phyloP scores from a whole-genome alignment of 768 basidiomycete species.

The Neoboletus magnificus region DNA sequence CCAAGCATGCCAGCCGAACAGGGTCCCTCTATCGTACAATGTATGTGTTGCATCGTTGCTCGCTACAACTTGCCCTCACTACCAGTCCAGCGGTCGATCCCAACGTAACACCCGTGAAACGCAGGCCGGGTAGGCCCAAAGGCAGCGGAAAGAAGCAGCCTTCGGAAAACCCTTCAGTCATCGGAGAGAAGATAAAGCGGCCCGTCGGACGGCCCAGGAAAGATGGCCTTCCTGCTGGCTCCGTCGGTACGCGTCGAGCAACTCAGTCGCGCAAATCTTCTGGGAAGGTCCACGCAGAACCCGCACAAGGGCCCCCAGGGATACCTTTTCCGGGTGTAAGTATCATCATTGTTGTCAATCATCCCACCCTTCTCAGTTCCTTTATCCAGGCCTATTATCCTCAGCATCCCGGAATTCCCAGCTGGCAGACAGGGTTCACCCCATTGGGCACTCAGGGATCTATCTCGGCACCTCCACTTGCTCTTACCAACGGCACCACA shows the following conservation, averaged over 20 bases:
- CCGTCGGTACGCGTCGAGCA: conserved; percentile 47
- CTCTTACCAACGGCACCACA: conserved; percentile 30
- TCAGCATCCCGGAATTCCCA: conserved; percentile 31
- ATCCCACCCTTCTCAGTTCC: not conserved
- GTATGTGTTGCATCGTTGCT: conserved; percentile 9
- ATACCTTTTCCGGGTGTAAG: conserved; percentile 33
- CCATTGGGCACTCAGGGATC: conserved; percentile 24
- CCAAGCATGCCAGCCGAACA: conserved; percentile 27
- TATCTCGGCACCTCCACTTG: conserved; percentile 31
- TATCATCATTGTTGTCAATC: not conserved
- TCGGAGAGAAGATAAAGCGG: conserved; percentile 60
- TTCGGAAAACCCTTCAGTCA: conserved; percentile 34
- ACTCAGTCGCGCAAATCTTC: conserved; percentile 41
- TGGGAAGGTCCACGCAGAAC: conserved; percentile 24
- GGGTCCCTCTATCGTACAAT: conserved; percentile 27
- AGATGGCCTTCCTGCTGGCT: conserved; percentile 78
- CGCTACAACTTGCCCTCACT: conserved; percentile 5
- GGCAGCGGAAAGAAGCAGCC: conserved; percentile 72
- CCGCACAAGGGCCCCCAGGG: conserved; percentile 23
- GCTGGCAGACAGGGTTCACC: conserved; percentile 30
- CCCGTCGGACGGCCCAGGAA: conserved; percentile 81
- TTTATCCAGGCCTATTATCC: conserved; percentile 29
- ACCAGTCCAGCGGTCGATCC: conserved; percentile 24
- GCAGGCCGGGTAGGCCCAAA: conserved; percentile 73
- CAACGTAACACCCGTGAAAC: conserved; percentile 45